Conservation (phyloP, 352 stramenopile genomes). For the Phytophthora pluvialis region DNA sequence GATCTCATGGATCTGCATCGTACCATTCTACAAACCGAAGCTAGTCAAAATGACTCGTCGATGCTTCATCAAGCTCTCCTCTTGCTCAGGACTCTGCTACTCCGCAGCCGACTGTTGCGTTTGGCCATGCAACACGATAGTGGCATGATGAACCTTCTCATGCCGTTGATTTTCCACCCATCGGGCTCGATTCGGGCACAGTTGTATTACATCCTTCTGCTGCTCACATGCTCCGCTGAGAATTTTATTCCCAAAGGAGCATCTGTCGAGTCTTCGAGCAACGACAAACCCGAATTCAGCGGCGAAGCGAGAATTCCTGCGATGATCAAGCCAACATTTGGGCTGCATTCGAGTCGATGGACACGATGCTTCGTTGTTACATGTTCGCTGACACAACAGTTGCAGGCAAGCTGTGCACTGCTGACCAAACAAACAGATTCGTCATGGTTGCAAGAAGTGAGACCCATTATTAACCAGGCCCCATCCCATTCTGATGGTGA, state of each 20-base stretch:
- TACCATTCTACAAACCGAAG: constrained; percentile 14
- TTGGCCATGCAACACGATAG: constrained; percentile 34
- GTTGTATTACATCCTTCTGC: constrained; percentile 68
- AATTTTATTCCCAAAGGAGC: constrained; percentile 34
- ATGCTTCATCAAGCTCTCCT: constrained; percentile 36
- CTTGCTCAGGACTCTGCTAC: constrained; percentile 51
- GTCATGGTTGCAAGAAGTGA: constrained; percentile 34
- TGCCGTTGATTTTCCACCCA: constrained; percentile 52
- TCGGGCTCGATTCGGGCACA: constrained; percentile 47
- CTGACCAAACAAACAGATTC: constrained; percentile 21
- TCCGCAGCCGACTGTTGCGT: constrained; percentile 46
- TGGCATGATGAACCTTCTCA: constrained; percentile 29
- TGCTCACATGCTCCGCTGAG: constrained; percentile 61
- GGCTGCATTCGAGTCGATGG: constrained; percentile 49
- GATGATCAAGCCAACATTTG: constrained; percentile 48
- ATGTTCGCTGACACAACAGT: constrained; percentile 29
- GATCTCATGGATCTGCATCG: constrained; percentile 27
- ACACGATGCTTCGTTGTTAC: constrained; percentile 37
- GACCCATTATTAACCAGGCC: constrained; percentile 9
- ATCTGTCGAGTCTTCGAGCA: neutral
- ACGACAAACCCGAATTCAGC: neutral
- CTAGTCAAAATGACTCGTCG: constrained; percentile 10
- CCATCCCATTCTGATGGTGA: constrained; percentile 4
- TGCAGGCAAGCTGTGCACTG: constrained; percentile 14
- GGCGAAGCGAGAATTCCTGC: constrained; percentile 30